Conservation (phyloP, 306 rosid species). For the Glycine latifolia region DNA sequence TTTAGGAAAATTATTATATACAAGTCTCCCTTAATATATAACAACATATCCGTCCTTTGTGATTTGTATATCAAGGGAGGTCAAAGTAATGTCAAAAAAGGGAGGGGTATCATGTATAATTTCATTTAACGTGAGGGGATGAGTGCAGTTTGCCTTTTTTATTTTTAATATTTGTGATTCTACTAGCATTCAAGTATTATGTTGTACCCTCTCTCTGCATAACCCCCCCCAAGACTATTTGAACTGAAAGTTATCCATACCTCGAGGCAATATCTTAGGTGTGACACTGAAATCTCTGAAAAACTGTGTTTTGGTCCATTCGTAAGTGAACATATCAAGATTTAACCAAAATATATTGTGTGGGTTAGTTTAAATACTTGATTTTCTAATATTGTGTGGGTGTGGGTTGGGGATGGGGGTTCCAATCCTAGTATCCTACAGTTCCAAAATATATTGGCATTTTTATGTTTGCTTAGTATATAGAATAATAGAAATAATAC, state of each 20-base stretch:
- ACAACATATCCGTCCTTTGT: too few species aligned
- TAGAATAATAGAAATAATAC: background rate
- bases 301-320: background rate
- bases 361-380: background rate
- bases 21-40: background rate
- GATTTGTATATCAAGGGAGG: background rate
- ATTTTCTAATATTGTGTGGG: too few species aligned
- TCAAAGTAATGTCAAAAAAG: background rate
- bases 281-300: background rate
- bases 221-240: conserved; percentile 4
- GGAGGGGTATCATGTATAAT: background rate
- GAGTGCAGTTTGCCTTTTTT: background rate
- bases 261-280: background rate
- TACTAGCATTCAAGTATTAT: conserved; percentile 20
- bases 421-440: background rate
- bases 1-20: background rate
- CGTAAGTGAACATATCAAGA: background rate
- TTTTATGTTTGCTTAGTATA: conserved; percentile 18
- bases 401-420: background rate
- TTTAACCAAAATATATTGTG: conserved; percentile 9
- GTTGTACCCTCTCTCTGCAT: background rate
- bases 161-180: background rate
- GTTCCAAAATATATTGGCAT: conserved; percentile 21
- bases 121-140: background rate
- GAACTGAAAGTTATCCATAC: background rate